Conservation (phyloP, 129 eudicot species). For the Flaveria robusta region DNA sequence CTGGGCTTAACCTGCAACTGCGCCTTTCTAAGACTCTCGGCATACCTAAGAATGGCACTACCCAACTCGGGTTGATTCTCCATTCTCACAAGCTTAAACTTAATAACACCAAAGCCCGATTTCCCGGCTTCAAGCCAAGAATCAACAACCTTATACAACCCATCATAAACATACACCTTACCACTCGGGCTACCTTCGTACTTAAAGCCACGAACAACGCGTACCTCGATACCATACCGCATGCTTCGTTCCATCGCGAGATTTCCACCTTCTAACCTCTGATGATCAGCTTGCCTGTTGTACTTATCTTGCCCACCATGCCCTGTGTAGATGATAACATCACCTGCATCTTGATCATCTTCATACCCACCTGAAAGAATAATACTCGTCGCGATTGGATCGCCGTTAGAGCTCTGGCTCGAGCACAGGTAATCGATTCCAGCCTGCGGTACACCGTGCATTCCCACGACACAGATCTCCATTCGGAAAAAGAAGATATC, state of each 20-base stretch:
- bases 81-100: conserved; percentile 62
- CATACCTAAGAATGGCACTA: conserved; percentile 49
- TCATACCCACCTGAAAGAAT: conserved; percentile 86
- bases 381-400: conserved; percentile 76
- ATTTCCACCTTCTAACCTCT: conserved; percentile 64
- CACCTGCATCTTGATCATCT: conserved; percentile 76
- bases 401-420: conserved; percentile 66
- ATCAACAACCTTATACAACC: conserved; percentile 54
- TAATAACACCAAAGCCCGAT: conserved; percentile 78
- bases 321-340: conserved; percentile 69
- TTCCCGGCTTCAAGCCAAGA: conserved; percentile 65
- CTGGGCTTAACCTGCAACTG: conserved; percentile 49
- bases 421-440: conserved; percentile 73
- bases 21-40: conserved; percentile 46
- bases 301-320: conserved; percentile 82
- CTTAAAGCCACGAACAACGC: conserved; percentile 41
- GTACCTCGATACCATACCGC: conserved; percentile 39
- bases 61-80: conserved; percentile 78
- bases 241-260: conserved; percentile 38
- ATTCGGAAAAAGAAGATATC: conserved; percentile 69
- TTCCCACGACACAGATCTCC: conserved; percentile 70
- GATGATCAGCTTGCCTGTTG: conserved; percentile 59
- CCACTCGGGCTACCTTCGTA: conserved; percentile 46
- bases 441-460: conserved; percentile 75
- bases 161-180: conserved; percentile 72